Base-by-base conservation (phyloP, 75 land plant species). In the Selaginella tamariscina region DNA sequence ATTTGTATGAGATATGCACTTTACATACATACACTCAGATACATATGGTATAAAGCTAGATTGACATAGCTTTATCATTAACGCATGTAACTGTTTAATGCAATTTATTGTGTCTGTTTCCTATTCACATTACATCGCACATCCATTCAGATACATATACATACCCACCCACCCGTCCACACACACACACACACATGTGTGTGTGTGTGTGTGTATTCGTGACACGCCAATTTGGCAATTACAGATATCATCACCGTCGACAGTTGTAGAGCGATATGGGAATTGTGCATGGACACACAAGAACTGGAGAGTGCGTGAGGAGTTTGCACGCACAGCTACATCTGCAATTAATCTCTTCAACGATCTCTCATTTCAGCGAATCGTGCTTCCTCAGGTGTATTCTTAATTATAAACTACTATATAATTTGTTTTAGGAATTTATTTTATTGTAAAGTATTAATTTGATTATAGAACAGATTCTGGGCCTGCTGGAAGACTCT, bases 201-300 rank as follows among this genome's bases (percentile, higher is more conserved):
- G n/a, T n/a, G n/a, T n/a, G n/a, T n/a, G n/a, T n/a, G n/a, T n/a
- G n/a, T n/a, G n/a, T n/a, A n/a, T n/a, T n/a, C n/a, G n/a, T n/a
- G n/a, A n/a, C n/a, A n/a, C n/a, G n/a, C n/a, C n/a, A n/a, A n/a
- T n/a, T n/a, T n/a, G n/a, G n/a, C n/a, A n/a, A n/a, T 26, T 23
- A 2, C n/a, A 95, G 99, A 88, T 95, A 56, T 95, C 99, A 33
- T 95, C 99, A 5, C 93, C 99, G 15, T 89, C 99, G 24, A 87
- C 88, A 33, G 83, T 95, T 73, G 97, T 95, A 71, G 99, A 95
- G 76, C 80, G 97, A 81, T 88, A 92, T 65, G 99, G 99, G 23
- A 84, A 81, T 72, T 90, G 77, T 80, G 96, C 98, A 2, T 94
- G 98, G 98, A 68, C 78, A 24, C 96, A 95, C 71, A 91, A 75